Base-by-base conservation (phyloP, 2,329 filamentous ascomycete species). In the Sarocladium oryzae region DNA sequence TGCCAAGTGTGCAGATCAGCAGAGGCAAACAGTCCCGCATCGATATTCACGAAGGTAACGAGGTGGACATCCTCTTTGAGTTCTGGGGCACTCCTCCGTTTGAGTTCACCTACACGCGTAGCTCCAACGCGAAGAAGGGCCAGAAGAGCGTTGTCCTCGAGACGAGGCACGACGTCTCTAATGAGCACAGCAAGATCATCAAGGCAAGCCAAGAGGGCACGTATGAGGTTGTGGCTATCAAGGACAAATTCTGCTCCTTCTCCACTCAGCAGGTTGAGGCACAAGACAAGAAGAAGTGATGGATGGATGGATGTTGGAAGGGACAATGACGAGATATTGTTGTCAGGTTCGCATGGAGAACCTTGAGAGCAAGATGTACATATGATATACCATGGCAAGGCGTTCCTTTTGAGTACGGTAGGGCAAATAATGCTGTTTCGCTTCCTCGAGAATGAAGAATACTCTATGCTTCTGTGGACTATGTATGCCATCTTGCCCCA, bases 21-120 rank as follows among this genome's bases (percentile, higher is more conserved):
- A 88, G 89, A 61, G 95, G 95, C 26, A 81, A 81, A 55, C 84
- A 88, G 53, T 81, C 84, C 6, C 83, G 87, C 57, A 85, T 95
- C 32, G 93, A 97, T 64, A 99, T 99, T 56, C 95, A 97, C 66
- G 92, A 99, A 72, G 93, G 93, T 58, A 90, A 90, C 55, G 88
- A 95, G 65, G 90, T 93, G 1, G 89, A 96, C 64, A 90, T 99
- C 50, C 73, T 89, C 7, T 97, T 99, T 60, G 88, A 96, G 61
- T 99, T 99, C 70, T 91, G 88, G 74, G 93, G 95, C 52, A 91
- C 88, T 5, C 90, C 93, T 55, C 93, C 93, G 1, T 99, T 99
- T 62, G 93, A 97, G 69, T 99, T 97, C 65, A 96, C 92, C 52
- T 97, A 95, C 67, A 97, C 90, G 18, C 80, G 93, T 55, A 93